A percentile compares a stretch with the other conserved stretches of the same genome.
These are phyloP conservation scores for Primulina eburnea DNA, from an alignment of 257 asterid species.

Conservation along the genomic window DNA sequence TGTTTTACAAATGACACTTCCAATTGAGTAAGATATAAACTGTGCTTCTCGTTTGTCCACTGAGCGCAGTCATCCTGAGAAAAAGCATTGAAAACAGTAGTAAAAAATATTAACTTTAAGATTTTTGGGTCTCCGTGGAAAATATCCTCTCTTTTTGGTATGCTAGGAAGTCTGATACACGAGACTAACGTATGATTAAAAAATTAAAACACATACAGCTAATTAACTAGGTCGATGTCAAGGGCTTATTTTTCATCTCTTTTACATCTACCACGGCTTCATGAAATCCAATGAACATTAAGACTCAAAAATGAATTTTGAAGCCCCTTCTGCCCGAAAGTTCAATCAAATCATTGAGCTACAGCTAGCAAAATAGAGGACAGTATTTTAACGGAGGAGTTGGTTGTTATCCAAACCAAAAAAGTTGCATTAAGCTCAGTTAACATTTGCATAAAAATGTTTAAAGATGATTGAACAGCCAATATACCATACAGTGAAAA, in stretches of 20 bases:
- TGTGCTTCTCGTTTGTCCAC: constrained; percentile 78
- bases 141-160: background rate
- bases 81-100: background rate
- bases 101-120: background rate
- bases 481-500: background rate
- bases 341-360: background rate
- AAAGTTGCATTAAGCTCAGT: background rate
- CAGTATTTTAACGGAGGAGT: background rate
- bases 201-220: background rate
- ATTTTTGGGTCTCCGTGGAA: background rate
- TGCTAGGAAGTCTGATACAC: background rate
- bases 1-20: constrained; percentile 70
- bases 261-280: background rate
- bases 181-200: background rate
- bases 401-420: background rate
- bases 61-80: background rate
- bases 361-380: background rate
- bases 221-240: background rate
- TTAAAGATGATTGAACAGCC: background rate
- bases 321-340: background rate
- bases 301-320: background rate
- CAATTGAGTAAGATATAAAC: constrained; percentile 53
- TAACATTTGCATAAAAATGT: background rate
- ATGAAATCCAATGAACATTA: background rate
- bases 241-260: background rate